Evolutionary conservation across 2,329 filamentous ascomycete genomes (phyloP).

Genomic region (Canariomyces notabilis): DNA sequence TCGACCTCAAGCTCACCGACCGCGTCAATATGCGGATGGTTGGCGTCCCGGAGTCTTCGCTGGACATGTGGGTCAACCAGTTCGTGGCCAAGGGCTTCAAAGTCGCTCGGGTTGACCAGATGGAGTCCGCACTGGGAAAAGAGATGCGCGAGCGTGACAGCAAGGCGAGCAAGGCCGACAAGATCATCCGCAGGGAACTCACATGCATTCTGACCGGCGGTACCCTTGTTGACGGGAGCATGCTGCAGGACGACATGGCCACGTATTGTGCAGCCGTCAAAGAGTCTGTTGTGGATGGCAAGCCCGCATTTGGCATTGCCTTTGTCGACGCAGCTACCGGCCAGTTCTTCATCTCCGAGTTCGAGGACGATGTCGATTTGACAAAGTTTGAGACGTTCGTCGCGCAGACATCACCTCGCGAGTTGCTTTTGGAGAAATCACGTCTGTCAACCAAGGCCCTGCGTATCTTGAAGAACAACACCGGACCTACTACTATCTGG

Average conservation of each 20-base stretch:
- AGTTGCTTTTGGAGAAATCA: constrained; percentile 84
- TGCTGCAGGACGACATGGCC: constrained; percentile 97
- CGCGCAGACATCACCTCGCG: constrained; percentile 83
- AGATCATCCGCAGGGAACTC: constrained; percentile 87
- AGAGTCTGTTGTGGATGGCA: constrained; percentile 65
- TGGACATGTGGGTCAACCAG: constrained; percentile 97
- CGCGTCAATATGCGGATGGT: constrained; percentile 99
- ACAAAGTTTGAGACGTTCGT: constrained; percentile 97
- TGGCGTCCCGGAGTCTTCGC: constrained; percentile 87
- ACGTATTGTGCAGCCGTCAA: constrained; percentile 96
- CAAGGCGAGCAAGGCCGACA: constrained; percentile 71
- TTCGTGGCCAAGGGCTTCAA: constrained; percentile 98
- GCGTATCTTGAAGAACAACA: constrained; percentile 94
- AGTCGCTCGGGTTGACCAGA: constrained; percentile 92
- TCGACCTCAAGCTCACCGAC: constrained; percentile 96
- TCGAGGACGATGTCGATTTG: constrained; percentile 84
- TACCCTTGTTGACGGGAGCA: constrained; percentile 89
- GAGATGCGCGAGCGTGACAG: constrained; percentile 94
- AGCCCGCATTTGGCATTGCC: constrained; percentile 81
- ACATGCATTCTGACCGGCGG: constrained; percentile 87
- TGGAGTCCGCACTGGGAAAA: constrained; percentile 91
- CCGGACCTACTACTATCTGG: constrained; percentile 87
- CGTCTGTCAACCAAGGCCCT: constrained; percentile 81
- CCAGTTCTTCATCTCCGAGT: constrained; percentile 89
- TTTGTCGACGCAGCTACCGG: constrained; percentile 96